phyloP scores from a whole-genome alignment of 1,284 basidiomycete genomes.

The Pascua guehoae region DNA sequence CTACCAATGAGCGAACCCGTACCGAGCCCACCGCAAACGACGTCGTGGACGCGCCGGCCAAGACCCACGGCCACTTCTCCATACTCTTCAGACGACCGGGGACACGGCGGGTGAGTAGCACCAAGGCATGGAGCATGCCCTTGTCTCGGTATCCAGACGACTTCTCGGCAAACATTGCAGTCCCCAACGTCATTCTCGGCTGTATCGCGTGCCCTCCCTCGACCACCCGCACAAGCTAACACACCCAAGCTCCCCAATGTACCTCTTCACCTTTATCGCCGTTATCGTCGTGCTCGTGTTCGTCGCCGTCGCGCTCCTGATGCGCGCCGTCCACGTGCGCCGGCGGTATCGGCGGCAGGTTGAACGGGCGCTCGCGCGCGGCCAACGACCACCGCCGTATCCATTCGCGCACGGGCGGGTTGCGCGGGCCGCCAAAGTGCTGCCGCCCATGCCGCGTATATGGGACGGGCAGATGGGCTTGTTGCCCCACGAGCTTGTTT shows the following conservation, averaged over 20 bases:
- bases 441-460: constrained; percentile 38
- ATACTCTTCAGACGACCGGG: too few relatives aligned
- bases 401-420: constrained; percentile 4
- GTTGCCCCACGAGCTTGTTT: too few relatives aligned
- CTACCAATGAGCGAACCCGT: too few relatives aligned
- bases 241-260: constrained; percentile 30
- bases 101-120: too few relatives aligned
- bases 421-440: constrained; percentile 9
- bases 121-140: too few relatives aligned
- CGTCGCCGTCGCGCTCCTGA: constrained; percentile 38
- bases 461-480: constrained; percentile 37
- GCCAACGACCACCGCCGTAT: constrained; percentile 31
- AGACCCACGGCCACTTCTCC: too few relatives aligned
- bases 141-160: too few relatives aligned
- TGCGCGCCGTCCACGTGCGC: constrained; percentile 40
- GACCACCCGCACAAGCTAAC: neutral
- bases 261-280: constrained; percentile 49
- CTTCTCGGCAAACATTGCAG: too few relatives aligned
- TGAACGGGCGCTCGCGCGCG: constrained; percentile 38
- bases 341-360: constrained; percentile 37
- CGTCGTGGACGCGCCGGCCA: too few relatives aligned
- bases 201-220: neutral
- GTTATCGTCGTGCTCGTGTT: constrained; percentile 40
- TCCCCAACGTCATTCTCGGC: too few relatives aligned
- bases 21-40: too few relatives aligned